Evolutionary conservation across 371 early-diverging fungal genomes (phyloP), one percentile per base, ranked within the genome.

Genomic region (Mucor piriformis): DNA sequence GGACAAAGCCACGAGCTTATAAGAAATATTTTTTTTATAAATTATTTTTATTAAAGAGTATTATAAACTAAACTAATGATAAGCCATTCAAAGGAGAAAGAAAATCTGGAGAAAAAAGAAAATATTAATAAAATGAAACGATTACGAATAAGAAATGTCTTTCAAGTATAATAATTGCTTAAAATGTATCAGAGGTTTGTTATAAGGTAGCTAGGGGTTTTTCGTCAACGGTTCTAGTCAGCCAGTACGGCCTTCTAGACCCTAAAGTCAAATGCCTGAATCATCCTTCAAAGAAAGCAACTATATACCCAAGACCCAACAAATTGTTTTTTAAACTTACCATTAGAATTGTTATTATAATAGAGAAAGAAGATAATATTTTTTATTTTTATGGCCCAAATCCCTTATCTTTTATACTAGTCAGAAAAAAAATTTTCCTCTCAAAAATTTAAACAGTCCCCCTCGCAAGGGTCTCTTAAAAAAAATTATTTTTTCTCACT

Each of bases 241-340:
- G 18, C 42, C 42, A 42, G 20, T 42, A 42, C 42, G 42, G 42
- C 20, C 16, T 7, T 34, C 38, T 11, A 38, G 24, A 38, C 21
- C 38, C 40, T 38, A 54, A 42, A 54, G 54, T 54, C 42, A 42
- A 54, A 42, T 54, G 54, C 51, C 51, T 51, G 37, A 35, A 24
- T 88, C 90, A 21, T 83, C 88, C 59, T 89, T 85, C 33, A 79
- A 49, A 34, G 37, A 35, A 8, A 64, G 10, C 10, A 47, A n/a
- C n/a, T n/a, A n/a, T n/a, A n/a, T n/a, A n/a, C n/a, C n/a, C n/a
- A n/a, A n/a, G n/a, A n/a, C n/a, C n/a, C n/a, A n/a, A n/a, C n/a
- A n/a, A n/a, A n/a, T n/a, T n/a, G n/a, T n/a, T n/a, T n/a, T n/a
- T n/a, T n/a, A 16, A 37, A 37, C 37, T 37, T 37, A 37, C 37